Base-by-base conservation (phyloP, 805 yeast species). In the Saccharomycopsis oosterbeekiorum region DNA sequence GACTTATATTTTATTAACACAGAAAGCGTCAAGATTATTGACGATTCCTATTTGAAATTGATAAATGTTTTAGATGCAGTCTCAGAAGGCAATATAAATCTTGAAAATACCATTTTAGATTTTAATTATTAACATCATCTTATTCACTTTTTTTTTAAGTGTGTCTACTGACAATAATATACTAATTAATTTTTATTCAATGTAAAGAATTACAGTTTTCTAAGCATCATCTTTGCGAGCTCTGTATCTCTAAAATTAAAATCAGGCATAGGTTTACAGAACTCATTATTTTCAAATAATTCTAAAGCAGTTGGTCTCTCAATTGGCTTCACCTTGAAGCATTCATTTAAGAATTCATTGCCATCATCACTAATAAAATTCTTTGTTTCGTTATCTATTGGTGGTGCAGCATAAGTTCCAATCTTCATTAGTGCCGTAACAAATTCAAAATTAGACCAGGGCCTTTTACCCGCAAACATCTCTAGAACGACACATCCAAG, bases 401-500 rank as follows among this genome's bases (percentile, higher is more conserved):
- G 99, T 2, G 99, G 99, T 0, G 97, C 96, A 58, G 85, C 80
- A 69, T 89, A 87, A 36, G 91, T 83, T 4, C 98, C 98, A 57
- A 79, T 78, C 74, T 91, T 89, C 72, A 89, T 87, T 80, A 94
- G 89, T 2, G 97, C 99, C 55, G 97, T 94, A 24, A 92, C 89
- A 15, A 93, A 96, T 55, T 93, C 98, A 66, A 88, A 85, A 64
- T 94, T 90, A 1, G 96, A 89, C 99, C 99, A 94, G 0, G 99
- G 99, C 61, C 99, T 77, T 67, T 91, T 83, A 1, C 98, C 99
- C 0, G 97, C 97, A 78, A 88, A 91, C 98, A 94, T 94, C 72
- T 94, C 99, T 59, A 94, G 72, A 29, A 94, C 96, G 55, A 94
- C 97, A 76, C 99, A 94, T 0, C 99, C 99, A 26, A 93, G 73